Conservation (phyloP, 1,139 yeast species). For the Candida sp. region DNA sequence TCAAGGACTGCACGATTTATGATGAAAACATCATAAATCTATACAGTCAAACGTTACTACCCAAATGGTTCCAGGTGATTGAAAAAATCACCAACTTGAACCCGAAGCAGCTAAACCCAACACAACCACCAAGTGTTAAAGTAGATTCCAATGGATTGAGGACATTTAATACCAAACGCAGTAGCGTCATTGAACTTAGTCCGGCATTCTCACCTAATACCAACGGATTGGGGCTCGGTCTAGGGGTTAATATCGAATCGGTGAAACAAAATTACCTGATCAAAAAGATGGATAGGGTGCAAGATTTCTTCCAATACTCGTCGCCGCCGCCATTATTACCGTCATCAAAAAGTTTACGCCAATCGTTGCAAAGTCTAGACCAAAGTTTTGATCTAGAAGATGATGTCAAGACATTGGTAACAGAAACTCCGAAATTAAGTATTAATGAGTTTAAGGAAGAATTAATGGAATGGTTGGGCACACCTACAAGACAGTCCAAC, state of each 20-base stretch:
- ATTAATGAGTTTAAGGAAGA: slow-evolving; percentile 5
- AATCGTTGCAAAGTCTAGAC: slow-evolving; percentile 11
- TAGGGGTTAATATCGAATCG: slow-evolving; percentile 31
- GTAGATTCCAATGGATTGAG: slow-evolving; percentile 15
- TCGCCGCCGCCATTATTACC: slow-evolving; percentile 4
- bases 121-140: slow-evolving; percentile 3
- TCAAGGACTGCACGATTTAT: slow-evolving; percentile 20
- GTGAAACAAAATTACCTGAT: slow-evolving; percentile 32
- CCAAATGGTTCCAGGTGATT: slow-evolving; percentile 30
- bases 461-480: slow-evolving; percentile 3
- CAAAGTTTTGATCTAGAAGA: slow-evolving; percentile 12
- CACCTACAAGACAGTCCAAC: slow-evolving; percentile 6
- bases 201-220: not conserved
- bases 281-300: slow-evolving; percentile 26
- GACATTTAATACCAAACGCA: slow-evolving; percentile 7
- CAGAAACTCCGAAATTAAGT: slow-evolving; percentile 12
- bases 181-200: not conserved
- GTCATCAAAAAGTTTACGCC: slow-evolving; percentile 10
- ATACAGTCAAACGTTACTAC: slow-evolving; percentile 24
- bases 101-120: not conserved
- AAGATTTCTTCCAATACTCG: slow-evolving; percentile 15
- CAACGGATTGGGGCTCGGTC: slow-evolving; percentile 30
- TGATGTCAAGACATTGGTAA: slow-evolving; percentile 21
- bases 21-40: slow-evolving; percentile 14
- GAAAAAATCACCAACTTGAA: slow-evolving; percentile 11